These are phyloP conservation scores for Cladophialophora immunda DNA, from an alignment of 2,329 filamentous ascomycete genomes.

Conservation along the genomic window DNA sequence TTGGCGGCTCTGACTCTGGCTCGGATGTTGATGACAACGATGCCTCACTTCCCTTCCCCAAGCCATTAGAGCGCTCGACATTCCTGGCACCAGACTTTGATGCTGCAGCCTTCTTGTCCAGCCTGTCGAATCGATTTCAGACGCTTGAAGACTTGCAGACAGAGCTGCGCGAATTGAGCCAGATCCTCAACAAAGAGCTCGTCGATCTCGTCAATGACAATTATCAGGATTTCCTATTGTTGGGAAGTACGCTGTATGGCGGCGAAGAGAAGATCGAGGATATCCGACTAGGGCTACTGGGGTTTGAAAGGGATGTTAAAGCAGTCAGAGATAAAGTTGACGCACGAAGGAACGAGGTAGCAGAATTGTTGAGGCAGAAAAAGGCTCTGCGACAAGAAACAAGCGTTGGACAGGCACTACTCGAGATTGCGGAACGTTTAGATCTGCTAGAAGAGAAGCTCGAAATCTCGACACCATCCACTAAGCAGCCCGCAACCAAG, in stretches of 20 bases:
- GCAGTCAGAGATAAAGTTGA: constrained; percentile 73
- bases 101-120: constrained; percentile 81
- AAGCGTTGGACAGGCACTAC: constrained; percentile 62
- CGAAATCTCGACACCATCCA: constrained; percentile 66
- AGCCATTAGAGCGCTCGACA: constrained; percentile 80
- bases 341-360: constrained; percentile 70
- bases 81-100: constrained; percentile 83
- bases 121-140: constrained; percentile 86
- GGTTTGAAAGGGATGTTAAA: constrained; percentile 83
- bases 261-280: constrained; percentile 93
- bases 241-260: constrained; percentile 82
- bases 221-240: constrained; percentile 86
- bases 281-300: constrained; percentile 83
- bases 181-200: constrained; percentile 82
- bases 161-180: constrained; percentile 82
- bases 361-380: constrained; percentile 71
- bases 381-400: constrained; percentile 58
- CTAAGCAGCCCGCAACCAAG: constrained; percentile 33
- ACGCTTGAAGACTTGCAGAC: constrained; percentile 91
- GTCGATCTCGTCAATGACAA: constrained; percentile 95
- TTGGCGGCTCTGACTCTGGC: constrained; percentile 46
- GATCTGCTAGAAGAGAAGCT: constrained; percentile 72
- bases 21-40: constrained; percentile 67
- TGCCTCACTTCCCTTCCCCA: constrained; percentile 82
- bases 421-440: constrained; percentile 57